Evolutionary conservation across 83 land plant genomes (phyloP), one percentile per base, ranked within the genome.

Genomic region (Picea mariana): DNA sequence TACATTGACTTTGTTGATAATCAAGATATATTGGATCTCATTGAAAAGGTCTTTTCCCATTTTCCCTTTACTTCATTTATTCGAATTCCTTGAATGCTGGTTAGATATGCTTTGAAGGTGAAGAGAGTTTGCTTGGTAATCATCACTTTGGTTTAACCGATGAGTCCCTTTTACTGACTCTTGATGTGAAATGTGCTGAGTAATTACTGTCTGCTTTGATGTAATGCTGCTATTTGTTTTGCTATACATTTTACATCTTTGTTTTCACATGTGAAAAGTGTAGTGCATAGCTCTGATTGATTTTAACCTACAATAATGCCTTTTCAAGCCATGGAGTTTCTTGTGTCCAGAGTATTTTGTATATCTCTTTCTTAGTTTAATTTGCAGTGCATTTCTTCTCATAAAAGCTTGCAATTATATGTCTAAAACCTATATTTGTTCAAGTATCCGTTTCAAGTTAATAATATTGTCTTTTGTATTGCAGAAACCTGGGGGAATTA

Each of bases 1-100:
- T 97, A 97, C 88, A 97, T 97, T 72, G 98, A 97, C 62, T 97
- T 97, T 90, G 99, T 97, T 68, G 99, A 97, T 82, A 97, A 97
- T 79, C 99, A 97, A 82, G 99, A 97, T 91, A 98, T 97, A 15
- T 78, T 97, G 82, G 99, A 97, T 85, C 94, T 97, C 31, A 92
- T 97, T 86, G 99, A 97, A 84, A 97, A 97, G 95, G 99, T 97
- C 18, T 78, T 63, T 67, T 27, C 16, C 6, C n/a, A 49, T 68
- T 47, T 63, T 58, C 60, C 40, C 15, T 16, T 59, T 64, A 17
- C 47, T 34, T 61, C 62, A 62, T 17, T 69, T 65, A 66, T 80
- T 69, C n/a, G 23, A 77, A 18, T 34, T 62, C n/a, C 79, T 52
- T 55, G 58, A 55, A 44, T 73, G 24, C 58, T 69, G 34, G 21